Evolutionary conservation across 176 grass and related monocot species (phyloP), one percentile per base, ranked within the genome.

Genomic region (Ensete glaucum): DNA sequence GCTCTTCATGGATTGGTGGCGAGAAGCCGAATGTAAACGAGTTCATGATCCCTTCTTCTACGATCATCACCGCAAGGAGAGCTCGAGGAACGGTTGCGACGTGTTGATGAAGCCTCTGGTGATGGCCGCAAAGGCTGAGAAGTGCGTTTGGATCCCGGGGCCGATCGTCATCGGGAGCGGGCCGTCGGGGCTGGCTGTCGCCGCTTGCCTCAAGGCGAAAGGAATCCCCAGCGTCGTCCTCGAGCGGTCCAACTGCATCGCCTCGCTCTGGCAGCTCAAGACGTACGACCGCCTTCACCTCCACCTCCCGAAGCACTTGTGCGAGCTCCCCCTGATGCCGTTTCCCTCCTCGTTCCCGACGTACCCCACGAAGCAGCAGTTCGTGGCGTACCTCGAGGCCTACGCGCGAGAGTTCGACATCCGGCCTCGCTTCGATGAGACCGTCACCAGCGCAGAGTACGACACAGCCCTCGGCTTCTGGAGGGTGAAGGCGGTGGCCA

Each of bases 251-350:
- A 23, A 53, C 54, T 89, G 88, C 82, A 80, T 98, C 80, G 94
- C 88, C 11, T 91, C 94, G 16, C 84, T 98, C 1, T 98, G 94
- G 94, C 73, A 89, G 17, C 84, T 90, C 74, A 89, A 87, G 81
- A 91, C 94, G 4, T 98, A 98, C 73, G 76, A 90, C 53, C 78
- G 94, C 23, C 82, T 98, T 16, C 74, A 76, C 27, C 88, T 98
- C 14, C 94, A 98, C 76, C 83, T 98, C 8, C 90, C 94, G 26
- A 93, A 91, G 68, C 76, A 73, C 2, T 91, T 82, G 73, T 98
- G 94, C 69, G 84, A 98, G 82, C 78, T 98, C 2, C 94, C 94
- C 9, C 78, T 74, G 14, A 84, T 82, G 88, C 59, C 85, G 1
- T 98, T 93, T 80, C 90, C 94, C 26, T 0, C 50, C 0, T 75